Evolutionary conservation across 306 rosid genomes (phyloP).

Genomic region (Glycyrrhiza uralensis): DNA sequence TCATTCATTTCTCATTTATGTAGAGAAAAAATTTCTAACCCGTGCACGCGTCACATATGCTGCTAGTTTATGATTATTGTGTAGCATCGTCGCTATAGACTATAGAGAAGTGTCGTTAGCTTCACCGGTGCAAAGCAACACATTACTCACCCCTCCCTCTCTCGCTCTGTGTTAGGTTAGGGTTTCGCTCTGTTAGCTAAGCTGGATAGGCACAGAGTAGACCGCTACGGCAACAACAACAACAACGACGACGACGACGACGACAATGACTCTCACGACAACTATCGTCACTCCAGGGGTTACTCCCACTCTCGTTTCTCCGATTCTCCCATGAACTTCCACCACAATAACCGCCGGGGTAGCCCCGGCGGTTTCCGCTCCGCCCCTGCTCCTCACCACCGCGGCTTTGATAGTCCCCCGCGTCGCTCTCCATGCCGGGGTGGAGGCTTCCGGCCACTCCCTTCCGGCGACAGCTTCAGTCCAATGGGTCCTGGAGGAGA

Average conservation of each 20-base stretch:
- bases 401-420: conserved; percentile 62
- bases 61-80: too few relatives aligned
- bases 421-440: conserved; percentile 49
- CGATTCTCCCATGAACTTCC: conserved; percentile 53
- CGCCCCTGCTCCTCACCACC: conserved; percentile 29
- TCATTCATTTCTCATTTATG: too few relatives aligned
- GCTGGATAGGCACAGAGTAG: conserved; percentile 93
- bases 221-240: conserved; percentile 55
- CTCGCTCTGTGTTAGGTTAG: conserved; percentile 26
- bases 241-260: conserved; percentile 29
- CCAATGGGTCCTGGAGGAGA: conserved; percentile 43
- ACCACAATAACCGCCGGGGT: conserved; percentile 33
- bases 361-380: conserved; percentile 49
- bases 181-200: conserved; percentile 48
- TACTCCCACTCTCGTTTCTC: conserved; percentile 58
- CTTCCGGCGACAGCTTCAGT: conserved; percentile 27
- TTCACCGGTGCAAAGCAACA: conserved; percentile 23
- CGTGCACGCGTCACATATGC: too few relatives aligned
- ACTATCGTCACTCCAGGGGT: conserved; percentile 43
- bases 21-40: too few relatives aligned
- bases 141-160: neutral
- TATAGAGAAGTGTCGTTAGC: neutral
- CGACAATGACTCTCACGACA: conserved; percentile 28
- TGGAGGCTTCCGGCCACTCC: conserved; percentile 44
- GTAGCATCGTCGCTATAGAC: conserved; percentile 6